Evolutionary conservation across 73 alveolate species (phyloP).

Genomic region (Paramecium primaurelia): DNA sequence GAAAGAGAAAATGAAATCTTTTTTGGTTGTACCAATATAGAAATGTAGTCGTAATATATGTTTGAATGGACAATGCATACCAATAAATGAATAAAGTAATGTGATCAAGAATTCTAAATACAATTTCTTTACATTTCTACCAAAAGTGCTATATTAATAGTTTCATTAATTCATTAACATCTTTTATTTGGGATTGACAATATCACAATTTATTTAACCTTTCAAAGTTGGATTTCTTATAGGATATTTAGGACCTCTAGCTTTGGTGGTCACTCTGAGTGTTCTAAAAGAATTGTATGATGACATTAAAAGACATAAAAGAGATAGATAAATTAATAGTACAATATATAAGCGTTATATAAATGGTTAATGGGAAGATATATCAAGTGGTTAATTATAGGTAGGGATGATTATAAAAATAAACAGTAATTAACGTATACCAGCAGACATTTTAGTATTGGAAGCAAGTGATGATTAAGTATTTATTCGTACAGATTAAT

Average conservation of each 20-base stretch:
- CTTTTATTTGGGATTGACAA: slow-evolving; percentile 83
- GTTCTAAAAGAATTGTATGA: slow-evolving; percentile 83
- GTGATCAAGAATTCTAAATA: slow-evolving; percentile 78
- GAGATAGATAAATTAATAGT: slow-evolving; percentile 66
- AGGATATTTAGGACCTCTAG: slow-evolving; percentile 79
- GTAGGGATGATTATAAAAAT: slow-evolving; percentile 86
- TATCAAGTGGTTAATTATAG: slow-evolving; percentile 49
- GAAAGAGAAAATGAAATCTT: neutral
- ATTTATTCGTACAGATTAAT: slow-evolving; percentile 75
- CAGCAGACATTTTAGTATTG: slow-evolving; percentile 82
- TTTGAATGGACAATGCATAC: slow-evolving; percentile 46
- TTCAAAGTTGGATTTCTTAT: slow-evolving; percentile 89
- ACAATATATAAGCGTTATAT: slow-evolving; percentile 53
- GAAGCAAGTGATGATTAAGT: slow-evolving; percentile 52
- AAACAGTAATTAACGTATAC: slow-evolving; percentile 78
- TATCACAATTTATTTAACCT: slow-evolving; percentile 81
- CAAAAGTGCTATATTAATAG: slow-evolving; percentile 82
- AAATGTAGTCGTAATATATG: neutral
- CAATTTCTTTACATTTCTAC: slow-evolving; percentile 79
- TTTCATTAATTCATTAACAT: slow-evolving; percentile 88
- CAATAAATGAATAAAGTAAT: slow-evolving; percentile 68
- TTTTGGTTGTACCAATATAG: neutral
- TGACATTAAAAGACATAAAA: slow-evolving; percentile 70
- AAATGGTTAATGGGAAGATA: slow-evolving; percentile 57
- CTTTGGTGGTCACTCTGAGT: slow-evolving; percentile 71